Percentiles rank a stretch among this genome's conserved stretches.
Evolutionary conservation across 108 stramenopile genomes (phyloP).

Genomic region (Conticribra guillardii): DNA sequence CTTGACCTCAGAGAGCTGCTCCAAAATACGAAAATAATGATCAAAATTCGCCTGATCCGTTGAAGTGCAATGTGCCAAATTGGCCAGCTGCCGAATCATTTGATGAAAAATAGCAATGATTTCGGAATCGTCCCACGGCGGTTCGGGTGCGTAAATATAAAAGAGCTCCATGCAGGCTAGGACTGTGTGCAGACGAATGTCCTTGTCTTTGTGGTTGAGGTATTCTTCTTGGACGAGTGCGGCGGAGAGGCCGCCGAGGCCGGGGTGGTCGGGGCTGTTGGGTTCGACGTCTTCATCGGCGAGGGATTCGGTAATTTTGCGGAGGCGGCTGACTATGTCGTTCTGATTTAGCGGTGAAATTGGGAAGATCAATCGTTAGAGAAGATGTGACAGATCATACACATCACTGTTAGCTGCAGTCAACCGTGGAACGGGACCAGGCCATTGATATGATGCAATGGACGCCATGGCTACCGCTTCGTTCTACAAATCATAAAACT

Average conservation of each 20-base stretch:
- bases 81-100: constrained; percentile 75
- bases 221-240: constrained; percentile 37
- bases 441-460: not conserved
- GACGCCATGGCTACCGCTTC: not conserved
- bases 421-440: not conserved
- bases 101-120: constrained; percentile 71
- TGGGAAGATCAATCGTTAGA: not conserved
- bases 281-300: constrained; percentile 13
- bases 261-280: constrained; percentile 47
- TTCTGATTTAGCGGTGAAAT: constrained; percentile 1
- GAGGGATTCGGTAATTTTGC: constrained; percentile 8
- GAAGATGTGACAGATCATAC: not conserved
- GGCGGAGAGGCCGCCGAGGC: constrained; percentile 57
- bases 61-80: constrained; percentile 54
- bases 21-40: constrained; percentile 65
- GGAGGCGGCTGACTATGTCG: constrained; percentile 21
- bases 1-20: constrained; percentile 78
- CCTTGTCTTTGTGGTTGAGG: constrained; percentile 71
- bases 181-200: constrained; percentile 70
- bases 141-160: constrained; percentile 81
- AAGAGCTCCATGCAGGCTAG: constrained; percentile 79
- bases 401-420: not conserved
- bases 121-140: constrained; percentile 75
- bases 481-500: too few relatives aligned
- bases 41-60: constrained; percentile 42